A percentile compares a stretch with the other conserved stretches of the same genome.
These are phyloP conservation scores for Mytilinidion resinicola DNA, from an alignment of 495 filamentous ascomycete species.

Conservation along the genomic window DNA sequence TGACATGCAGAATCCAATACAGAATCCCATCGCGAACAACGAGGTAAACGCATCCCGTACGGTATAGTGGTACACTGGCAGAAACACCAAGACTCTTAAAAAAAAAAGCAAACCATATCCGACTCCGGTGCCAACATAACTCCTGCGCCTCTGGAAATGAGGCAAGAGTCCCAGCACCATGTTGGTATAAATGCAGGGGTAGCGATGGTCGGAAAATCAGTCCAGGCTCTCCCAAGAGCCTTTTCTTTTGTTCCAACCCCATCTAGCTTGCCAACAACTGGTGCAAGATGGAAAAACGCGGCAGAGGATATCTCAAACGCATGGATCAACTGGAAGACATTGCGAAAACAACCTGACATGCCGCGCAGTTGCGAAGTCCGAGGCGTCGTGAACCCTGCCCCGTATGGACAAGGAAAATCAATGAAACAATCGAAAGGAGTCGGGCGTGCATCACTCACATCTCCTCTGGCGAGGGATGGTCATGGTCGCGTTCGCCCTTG, in stretches of 20 bases:
- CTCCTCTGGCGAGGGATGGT: conserved; percentile 37
- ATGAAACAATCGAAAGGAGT: no score
- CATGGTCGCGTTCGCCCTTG: conserved; percentile 62
- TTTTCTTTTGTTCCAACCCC: conserved; percentile 16
- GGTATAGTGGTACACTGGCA: not conserved
- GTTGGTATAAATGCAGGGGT: not conserved
- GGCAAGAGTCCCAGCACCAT: not conserved
- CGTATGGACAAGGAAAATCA: not conserved
- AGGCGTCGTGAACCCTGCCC: not conserved
- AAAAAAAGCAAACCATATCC: not conserved
- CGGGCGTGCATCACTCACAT: not conserved
- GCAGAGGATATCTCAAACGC: conserved; percentile 28
- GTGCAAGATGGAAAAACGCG: conserved; percentile 19
- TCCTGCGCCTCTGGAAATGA: not conserved
- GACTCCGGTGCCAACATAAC: conserved; percentile 3
- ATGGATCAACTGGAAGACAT: conserved; percentile 10
- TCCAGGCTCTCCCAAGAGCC: conserved; percentile 1
- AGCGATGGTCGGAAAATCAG: conserved; percentile 17
- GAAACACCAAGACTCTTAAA: not conserved
- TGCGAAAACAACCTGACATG: conserved; percentile 3
- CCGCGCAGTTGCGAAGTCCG: not conserved
- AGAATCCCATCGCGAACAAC: no score
- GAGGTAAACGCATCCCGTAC: no score
- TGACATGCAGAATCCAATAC: not conserved
- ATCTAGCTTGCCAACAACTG: conserved; percentile 17